Conservation (phyloP, 2,329 filamentous ascomycete genomes). For the Cercospora berteroae region DNA sequence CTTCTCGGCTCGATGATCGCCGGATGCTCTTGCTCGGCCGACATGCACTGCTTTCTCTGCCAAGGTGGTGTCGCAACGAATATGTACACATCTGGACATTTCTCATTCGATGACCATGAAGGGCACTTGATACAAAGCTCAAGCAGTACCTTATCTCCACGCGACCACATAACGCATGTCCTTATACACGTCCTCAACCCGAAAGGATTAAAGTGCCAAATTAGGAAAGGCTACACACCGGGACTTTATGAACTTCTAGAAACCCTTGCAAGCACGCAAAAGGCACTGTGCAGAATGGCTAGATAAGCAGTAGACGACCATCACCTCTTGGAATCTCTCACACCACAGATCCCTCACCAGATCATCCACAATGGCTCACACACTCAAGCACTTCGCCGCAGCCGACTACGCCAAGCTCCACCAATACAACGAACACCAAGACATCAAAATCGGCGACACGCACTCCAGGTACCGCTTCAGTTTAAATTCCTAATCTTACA, state of each 20-base stretch:
- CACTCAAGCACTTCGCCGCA: conserved; percentile 1
- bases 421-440: conserved; percentile 5
- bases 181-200: neutral
- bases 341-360: neutral
- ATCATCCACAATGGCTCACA: neutral
- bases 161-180: neutral
- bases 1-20: no score
- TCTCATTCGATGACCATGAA: neutral
- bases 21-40: no score
- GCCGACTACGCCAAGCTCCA: neutral
- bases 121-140: neutral
- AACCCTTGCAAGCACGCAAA: neutral
- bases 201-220: neutral
- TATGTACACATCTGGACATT: neutral
- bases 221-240: conserved; percentile 4
- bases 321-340: neutral
- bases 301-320: neutral
- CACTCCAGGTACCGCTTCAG: neutral
- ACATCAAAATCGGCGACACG: conserved; percentile 1
- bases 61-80: no score
- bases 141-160: neutral
- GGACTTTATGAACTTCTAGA: neutral
- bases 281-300: neutral
- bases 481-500: neutral
- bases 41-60: no score